Conservation (phyloP, 1,139 yeast genomes). For the Nakaseomyces uthaithaninus region DNA sequence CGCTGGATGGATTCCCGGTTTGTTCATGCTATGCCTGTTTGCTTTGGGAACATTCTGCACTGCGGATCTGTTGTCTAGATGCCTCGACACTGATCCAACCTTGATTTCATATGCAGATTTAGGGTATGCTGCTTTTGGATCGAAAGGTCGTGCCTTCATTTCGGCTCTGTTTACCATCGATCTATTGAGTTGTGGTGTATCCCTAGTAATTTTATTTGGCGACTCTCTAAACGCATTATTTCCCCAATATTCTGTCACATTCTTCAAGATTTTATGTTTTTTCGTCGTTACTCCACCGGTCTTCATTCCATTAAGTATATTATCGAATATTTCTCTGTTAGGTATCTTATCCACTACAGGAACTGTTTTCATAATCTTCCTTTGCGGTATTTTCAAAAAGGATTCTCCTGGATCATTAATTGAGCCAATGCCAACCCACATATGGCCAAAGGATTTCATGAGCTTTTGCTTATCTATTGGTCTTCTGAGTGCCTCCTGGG, state of each 20-base stretch:
- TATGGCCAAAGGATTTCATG: constrained; percentile 46
- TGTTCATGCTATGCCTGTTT: constrained; percentile 43
- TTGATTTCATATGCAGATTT: constrained; percentile 84
- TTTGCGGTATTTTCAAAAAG: constrained; percentile 53
- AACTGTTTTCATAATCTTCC: constrained; percentile 48
- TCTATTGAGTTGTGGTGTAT: constrained; percentile 67
- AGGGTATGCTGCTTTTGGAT: constrained; percentile 68
- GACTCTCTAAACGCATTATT: constrained; percentile 68
- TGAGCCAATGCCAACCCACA: constrained; percentile 42
- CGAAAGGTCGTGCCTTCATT: constrained; percentile 52
- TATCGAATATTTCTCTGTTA: constrained; percentile 62
- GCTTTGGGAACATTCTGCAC: constrained; percentile 61
- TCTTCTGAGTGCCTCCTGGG: constrained; percentile 80
- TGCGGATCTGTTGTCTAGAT: constrained; percentile 55
- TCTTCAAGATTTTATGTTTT: constrained; percentile 53
- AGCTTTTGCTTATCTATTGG: constrained; percentile 59
- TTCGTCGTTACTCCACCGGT: constrained; percentile 54
- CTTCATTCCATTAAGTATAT: constrained; percentile 61
- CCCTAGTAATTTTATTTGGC: constrained; percentile 71
- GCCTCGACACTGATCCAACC: constrained; percentile 67
- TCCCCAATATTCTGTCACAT: constrained; percentile 41
- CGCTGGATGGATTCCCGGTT: constrained; percentile 75
- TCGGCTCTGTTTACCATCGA: constrained; percentile 70
- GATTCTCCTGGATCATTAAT: constrained; percentile 61
- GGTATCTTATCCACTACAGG: constrained; percentile 68